Conservation (phyloP, 2,329 filamentous ascomycete species). For the Diaporthe vaccinii region DNA sequence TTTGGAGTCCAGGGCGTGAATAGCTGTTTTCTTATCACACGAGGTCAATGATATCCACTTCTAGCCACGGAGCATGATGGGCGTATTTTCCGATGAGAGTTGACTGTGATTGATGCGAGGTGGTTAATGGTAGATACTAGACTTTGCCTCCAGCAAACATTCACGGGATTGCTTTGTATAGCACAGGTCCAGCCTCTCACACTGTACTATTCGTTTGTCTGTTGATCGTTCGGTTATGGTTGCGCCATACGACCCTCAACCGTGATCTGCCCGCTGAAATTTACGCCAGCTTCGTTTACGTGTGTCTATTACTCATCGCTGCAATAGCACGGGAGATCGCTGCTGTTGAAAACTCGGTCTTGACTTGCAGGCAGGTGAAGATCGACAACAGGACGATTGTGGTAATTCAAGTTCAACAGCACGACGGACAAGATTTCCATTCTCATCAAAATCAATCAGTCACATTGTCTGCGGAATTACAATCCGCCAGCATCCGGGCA, state of each 20-base stretch:
- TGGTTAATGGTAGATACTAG: not conserved
- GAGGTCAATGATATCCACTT: not conserved
- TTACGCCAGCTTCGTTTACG: not conserved
- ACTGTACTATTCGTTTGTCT: too few relatives aligned
- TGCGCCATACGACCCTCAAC: too few relatives aligned
- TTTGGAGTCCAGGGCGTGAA: not conserved
- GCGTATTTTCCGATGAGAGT: not conserved
- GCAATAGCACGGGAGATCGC: not conserved
- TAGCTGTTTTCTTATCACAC: not conserved
- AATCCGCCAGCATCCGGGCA: not conserved
- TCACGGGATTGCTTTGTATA: not conserved
- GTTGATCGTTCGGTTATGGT: not conserved
- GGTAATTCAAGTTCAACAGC: not conserved
- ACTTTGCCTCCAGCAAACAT: too few relatives aligned
- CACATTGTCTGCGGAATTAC: not conserved
- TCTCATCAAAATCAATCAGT: not conserved
- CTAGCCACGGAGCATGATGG: too few relatives aligned
- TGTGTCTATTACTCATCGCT: not conserved
- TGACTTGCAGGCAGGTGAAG: too few relatives aligned
- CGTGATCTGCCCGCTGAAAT: too few relatives aligned
- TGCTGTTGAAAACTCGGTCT: too few relatives aligned
- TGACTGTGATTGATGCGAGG: too few relatives aligned
- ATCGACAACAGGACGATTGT: not conserved
- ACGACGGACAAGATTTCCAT: not conserved
- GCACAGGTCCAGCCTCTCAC: too few relatives aligned